Evolutionary conservation across 2,329 filamentous ascomycete species (phyloP).

Genomic region (Botrytis fragariae): DNA sequence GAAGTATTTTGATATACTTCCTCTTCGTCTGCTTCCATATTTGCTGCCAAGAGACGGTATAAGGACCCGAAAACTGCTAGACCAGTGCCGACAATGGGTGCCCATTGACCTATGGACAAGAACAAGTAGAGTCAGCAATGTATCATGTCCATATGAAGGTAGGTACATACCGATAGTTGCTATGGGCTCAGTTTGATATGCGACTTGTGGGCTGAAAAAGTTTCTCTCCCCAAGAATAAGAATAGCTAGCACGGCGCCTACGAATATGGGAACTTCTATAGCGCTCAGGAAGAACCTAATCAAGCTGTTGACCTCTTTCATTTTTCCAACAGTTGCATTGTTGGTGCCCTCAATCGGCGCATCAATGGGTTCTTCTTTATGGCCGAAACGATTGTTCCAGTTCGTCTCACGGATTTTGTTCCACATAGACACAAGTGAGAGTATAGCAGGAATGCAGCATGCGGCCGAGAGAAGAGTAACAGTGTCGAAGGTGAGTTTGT

Average conservation of each 20-base stretch:
- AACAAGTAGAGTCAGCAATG: slow-evolving; percentile 35
- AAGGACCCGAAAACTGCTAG: slow-evolving; percentile 59
- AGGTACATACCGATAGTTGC: slow-evolving; percentile 53
- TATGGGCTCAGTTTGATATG: slow-evolving; percentile 61
- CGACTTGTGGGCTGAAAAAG: slow-evolving; percentile 56
- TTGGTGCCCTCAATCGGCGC: slow-evolving; percentile 53
- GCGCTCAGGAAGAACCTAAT: slow-evolving; percentile 54
- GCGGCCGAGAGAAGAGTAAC: slow-evolving; percentile 61
- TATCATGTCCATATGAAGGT: slow-evolving; percentile 6
- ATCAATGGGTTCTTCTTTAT: slow-evolving; percentile 38
- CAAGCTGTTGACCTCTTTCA: slow-evolving; percentile 55
- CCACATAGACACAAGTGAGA: slow-evolving; percentile 61
- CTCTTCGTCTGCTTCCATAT: slow-evolving; percentile 22
- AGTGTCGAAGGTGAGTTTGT: slow-evolving; percentile 55
- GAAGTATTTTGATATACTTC: slow-evolving; percentile 2
- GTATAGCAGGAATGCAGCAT: slow-evolving; percentile 62
- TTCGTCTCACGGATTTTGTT: slow-evolving; percentile 63
- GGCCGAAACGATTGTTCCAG: slow-evolving; percentile 49
- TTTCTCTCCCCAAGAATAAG: slow-evolving; percentile 62
- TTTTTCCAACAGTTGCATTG: slow-evolving; percentile 49
- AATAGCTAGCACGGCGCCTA: slow-evolving; percentile 56
- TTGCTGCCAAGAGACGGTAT: slow-evolving; percentile 47
- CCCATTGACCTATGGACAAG: slow-evolving; percentile 52
- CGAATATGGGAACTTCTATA: slow-evolving; percentile 58
- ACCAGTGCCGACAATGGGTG: slow-evolving; percentile 55